Conservation (phyloP, 2,329 filamentous ascomycete species). For the Didymella pomorum region DNA sequence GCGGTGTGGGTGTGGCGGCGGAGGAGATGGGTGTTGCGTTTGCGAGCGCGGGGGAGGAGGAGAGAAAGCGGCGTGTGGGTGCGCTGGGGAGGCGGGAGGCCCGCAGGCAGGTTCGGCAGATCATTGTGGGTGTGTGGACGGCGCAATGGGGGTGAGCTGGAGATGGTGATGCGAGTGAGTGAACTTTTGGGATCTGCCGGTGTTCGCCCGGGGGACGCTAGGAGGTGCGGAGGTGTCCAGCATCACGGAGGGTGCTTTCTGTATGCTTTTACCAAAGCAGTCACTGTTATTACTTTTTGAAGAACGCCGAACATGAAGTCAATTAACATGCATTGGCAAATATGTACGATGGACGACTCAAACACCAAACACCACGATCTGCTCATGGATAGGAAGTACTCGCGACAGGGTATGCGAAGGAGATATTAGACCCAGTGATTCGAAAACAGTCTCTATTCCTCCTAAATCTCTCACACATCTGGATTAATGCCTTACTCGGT, state of each 20-base stretch:
- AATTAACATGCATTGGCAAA: neutral
- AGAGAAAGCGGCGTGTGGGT: constrained; percentile 37
- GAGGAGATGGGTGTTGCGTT: constrained; percentile 41
- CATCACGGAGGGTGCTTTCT: neutral
- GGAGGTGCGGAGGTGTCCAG: neutral
- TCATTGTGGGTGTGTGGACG: constrained; percentile 41
- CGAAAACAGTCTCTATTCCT: neutral
- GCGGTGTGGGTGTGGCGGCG: constrained; percentile 36
- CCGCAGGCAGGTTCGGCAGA: constrained; percentile 51
- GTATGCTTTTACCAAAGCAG: neutral
- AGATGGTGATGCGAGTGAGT: neutral
- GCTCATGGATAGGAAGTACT: constrained; percentile 8
- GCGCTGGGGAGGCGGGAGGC: constrained; percentile 35
- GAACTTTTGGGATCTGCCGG: constrained; percentile 28
- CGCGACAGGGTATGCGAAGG: constrained; percentile 20
- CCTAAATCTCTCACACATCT: neutral
- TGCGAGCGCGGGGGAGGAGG: constrained; percentile 30
- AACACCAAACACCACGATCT: constrained; percentile 13
- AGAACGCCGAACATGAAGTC: neutral
- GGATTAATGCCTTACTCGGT: neutral
- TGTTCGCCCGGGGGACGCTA: neutral
- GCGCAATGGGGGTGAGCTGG: neutral
- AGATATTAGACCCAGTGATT: neutral
- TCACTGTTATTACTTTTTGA: neutral
- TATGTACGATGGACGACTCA: constrained; percentile 8